These are phyloP conservation scores for Hypericum androsaemum DNA, from an alignment of 345 rosid species.

Conservation along the genomic window DNA sequence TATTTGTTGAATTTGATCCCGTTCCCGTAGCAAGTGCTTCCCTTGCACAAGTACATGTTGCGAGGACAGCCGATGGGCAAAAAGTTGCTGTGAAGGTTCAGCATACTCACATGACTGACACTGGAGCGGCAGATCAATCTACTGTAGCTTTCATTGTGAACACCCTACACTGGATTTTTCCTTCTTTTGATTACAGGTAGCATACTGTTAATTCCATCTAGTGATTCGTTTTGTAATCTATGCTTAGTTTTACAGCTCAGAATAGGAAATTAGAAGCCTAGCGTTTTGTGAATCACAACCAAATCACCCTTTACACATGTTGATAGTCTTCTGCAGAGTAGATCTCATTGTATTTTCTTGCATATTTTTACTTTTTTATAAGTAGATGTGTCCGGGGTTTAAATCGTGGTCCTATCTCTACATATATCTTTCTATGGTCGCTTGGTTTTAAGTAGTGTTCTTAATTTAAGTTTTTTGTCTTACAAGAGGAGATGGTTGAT, in stretches of 20 bases:
- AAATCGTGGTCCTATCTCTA: not conserved
- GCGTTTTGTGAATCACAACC: too few species aligned
- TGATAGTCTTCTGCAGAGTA: too few species aligned
- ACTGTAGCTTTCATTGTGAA: conserved; percentile 69
- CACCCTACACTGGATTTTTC: conserved; percentile 65
- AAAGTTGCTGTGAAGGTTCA: conserved; percentile 98
- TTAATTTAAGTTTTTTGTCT: conserved; percentile 24
- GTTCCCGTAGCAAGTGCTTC: conserved; percentile 97
- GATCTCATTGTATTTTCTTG: too few species aligned
- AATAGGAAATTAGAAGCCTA: too few species aligned
- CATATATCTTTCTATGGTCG: not conserved
- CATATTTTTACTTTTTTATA: too few species aligned
- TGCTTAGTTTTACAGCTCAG: too few species aligned
- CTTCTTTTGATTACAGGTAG: conserved; percentile 91
- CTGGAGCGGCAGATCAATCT: conserved; percentile 85
- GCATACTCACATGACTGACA: conserved; percentile 89
- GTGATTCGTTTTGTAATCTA: not conserved
- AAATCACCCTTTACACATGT: too few species aligned
- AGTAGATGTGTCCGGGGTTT: too few species aligned
- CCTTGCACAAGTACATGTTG: conserved; percentile 98
- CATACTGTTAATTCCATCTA: not conserved
- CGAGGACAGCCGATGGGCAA: conserved; percentile 53
- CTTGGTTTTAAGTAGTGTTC: conserved; percentile 1
- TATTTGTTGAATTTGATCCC: conserved; percentile 74
- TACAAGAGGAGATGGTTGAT: conserved; percentile 67